Conservation (phyloP, 148 eudicot species). For the Silene latifolia region DNA sequence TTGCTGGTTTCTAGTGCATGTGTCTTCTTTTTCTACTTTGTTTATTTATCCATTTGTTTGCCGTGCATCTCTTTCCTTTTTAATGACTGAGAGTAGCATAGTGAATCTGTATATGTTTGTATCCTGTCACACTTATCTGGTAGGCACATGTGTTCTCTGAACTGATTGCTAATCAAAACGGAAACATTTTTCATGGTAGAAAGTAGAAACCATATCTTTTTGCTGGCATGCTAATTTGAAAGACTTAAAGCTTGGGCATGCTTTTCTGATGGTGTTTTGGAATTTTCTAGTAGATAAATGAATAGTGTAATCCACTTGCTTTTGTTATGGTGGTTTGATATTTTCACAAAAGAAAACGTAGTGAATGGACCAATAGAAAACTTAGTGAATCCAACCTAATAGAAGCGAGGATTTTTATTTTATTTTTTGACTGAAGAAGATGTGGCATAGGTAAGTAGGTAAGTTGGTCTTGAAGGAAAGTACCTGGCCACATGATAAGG, state of each 20-base stretch:
- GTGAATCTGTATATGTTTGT: background rate
- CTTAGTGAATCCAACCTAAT: background rate
- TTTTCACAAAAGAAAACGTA: too few species aligned
- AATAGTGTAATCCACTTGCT: background rate
- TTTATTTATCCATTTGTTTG: background rate
- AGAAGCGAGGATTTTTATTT: background rate
- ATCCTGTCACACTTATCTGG: background rate
- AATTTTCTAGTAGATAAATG: background rate
- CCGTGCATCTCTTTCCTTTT: background rate
- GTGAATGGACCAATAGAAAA: background rate
- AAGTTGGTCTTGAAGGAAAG: too few species aligned
- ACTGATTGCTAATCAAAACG: background rate
- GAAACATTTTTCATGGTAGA: background rate
- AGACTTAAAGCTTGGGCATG: background rate
- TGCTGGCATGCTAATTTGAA: background rate
- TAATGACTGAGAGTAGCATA: background rate
- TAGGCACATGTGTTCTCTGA: background rate
- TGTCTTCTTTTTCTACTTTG: too few species aligned
- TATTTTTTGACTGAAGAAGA: background rate
- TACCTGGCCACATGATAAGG: too few species aligned
- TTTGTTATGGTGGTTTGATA: background rate
- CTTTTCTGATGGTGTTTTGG: background rate
- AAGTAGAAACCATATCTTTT: background rate
- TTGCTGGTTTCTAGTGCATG: conserved; percentile 16
- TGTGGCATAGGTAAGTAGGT: background rate